Base-by-base conservation (phyloP, 306 rosid species). In the Castanea mollissima region DNA sequence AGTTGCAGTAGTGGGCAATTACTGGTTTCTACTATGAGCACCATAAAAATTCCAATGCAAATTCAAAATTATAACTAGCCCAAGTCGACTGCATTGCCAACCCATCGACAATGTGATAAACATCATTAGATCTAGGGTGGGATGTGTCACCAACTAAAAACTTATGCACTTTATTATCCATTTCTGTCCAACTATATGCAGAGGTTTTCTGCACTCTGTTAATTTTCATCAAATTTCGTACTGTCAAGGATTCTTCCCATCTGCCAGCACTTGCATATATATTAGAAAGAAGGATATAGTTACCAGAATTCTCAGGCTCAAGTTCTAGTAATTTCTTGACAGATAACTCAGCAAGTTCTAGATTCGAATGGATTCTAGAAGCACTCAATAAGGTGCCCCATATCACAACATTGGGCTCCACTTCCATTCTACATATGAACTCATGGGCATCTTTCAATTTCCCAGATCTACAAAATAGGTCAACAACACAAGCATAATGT, bases 391-490 rank as follows among this genome's bases (percentile, higher is more conserved):
- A 63, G 38, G 69, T 63, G 41, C 69, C 69, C 69, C 69, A 63
- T 29, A 63, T 29, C n/a, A 63, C 69, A 63, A 29, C 69, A 63
- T 29, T 63, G 31, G 69, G 69, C 41, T 27, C 44, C 69, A 29
- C 12, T 29, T 63, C 69, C 69, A 63, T 63, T 63, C 4, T 63
- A 29, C 41, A 5, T 63, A 63, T 14, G 41, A 63, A 63, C 69
- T 63, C 69, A 29, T 63, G 16, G 20, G 69, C 69, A 15, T 29
- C 41, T 27, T 63, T 63, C 69, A 63, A 35, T 29, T 34, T 63
- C 69, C 69, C 69, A 63, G 69, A 63, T 14, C 69, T 15, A 63
- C 69, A 63, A 29, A 63, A 63, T 35, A 63, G 69, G 69, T 63
- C 69, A 14, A 63, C 69, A 63, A 63, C 31, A 63, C 69, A 63